Base-by-base conservation (phyloP, 768 basidiomycete genomes). In the Daedalea quercina region DNA sequence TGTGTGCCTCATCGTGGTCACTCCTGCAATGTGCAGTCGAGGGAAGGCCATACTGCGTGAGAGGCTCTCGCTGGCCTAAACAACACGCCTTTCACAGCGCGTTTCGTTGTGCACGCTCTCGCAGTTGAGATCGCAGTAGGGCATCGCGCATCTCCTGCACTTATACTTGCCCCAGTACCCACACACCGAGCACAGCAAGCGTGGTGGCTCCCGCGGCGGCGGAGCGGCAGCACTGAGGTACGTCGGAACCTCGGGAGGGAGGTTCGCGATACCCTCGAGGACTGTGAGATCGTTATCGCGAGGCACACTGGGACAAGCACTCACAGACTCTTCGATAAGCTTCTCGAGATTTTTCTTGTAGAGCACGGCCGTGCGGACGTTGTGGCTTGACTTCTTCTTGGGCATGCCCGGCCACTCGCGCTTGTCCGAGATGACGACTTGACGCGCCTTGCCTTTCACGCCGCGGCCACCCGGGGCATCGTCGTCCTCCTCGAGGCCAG, bases 311-410 rank as follows among this genome's bases (percentile, higher is more conserved):
- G 37, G n/a, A n/a, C 4, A 52, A 12, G 22, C 33, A 75, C 87
- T 57, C 59, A 91, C 91, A 52, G 87, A 85, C 72, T 92, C 90
- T 19, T 90, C 87, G 23, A 94, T 69, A 49, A 91, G 74, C 6
- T 81, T 75, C 3, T 78, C 70, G 13, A 94, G 74, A 57, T 80
- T 89, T 69, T 93, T 94, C 59, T 85, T 82, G 68, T 93, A 94
- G 43, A 94, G 68, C 33, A 93, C 72, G 19, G 90, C 87, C 25
- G 82, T 81, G 54, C 91, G 78, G 52, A 93, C 81, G 58, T 79
- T 85, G 81, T 87, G 88, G 3, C 80, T 85, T 12, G 87, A 85
- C 65, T 90, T 91, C 72, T 85, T 90, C 75, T 81, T 85, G 60
- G 69, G 75, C 34, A 78, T 76, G 20, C 78, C 77, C 48, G 75